Evolutionary conservation across 2,329 filamentous ascomycete species (phyloP), one percentile per base, ranked within the genome.

Genomic region (Trichoderma polysporum): DNA sequence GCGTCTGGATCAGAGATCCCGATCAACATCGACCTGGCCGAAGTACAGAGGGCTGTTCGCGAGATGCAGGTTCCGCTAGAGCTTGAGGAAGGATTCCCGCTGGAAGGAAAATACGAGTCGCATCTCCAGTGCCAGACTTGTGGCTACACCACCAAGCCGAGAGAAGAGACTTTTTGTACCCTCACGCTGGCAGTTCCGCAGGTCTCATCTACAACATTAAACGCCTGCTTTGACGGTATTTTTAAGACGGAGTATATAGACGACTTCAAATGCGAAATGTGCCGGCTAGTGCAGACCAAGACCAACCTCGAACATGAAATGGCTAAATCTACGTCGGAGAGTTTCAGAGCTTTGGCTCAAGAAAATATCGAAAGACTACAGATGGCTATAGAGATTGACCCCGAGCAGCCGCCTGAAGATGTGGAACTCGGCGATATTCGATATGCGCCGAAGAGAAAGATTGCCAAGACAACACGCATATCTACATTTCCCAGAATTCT

Each of bases 211-310:
- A 94, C 94, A 0, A 90, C 92, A 0, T 84, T 99, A 17, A 93
- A 91, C 74, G 85, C 89, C 9, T 99, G 95, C 78, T 95, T 99
- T 73, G 95, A 99, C 74, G 91, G 91, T 47, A 90, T 97, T 78
- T 90, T 99, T 71, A 97, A 97, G 79, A 93, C 92, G 0, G 95
- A 99, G 78, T 91, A 93, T 76, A 97, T 99, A 71, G 94, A 98
- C 70, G 95, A 97, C 76, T 99, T 96, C 83, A 94, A 92, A 72
- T 99, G 95, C 80, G 95, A 97, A 73, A 91, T 89, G 79, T 99
- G 95, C 75, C 88, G 93, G 25, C 83, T 99, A n/a, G 79, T 92
- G 50, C 91, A 97, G 76, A 93, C 93, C 4, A 80, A 92, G 62
- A 82, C 88, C 33, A 79, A 85, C 59, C 86, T 92, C 70, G 81